Conservation (phyloP, 257 asterid genomes). For the Orobanche coerulescens region DNA sequence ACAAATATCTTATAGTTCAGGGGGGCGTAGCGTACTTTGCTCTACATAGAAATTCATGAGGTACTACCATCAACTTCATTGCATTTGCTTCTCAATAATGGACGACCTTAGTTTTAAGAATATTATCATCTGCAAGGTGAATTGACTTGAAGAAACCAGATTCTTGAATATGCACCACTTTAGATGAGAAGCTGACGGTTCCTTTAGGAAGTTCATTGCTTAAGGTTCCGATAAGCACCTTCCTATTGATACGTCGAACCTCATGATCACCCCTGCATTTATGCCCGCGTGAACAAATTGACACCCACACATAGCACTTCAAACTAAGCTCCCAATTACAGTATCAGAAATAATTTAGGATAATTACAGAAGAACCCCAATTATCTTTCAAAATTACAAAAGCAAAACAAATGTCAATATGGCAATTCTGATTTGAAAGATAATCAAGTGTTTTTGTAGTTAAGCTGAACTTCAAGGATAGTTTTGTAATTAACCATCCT, state of each 20-base stretch:
- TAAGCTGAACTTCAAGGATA: not conserved
- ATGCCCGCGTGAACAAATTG: not conserved
- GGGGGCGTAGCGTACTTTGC: too few species aligned
- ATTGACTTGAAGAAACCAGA: conserved; percentile 29
- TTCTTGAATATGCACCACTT: conserved; percentile 30
- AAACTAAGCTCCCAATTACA: too few species aligned
- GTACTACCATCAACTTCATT: too few species aligned
- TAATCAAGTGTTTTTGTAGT: too few species aligned
- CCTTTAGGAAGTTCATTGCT: conserved; percentile 31
- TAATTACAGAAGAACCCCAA: too few species aligned
- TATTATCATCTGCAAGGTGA: conserved; percentile 36
- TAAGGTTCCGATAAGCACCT: conserved; percentile 30
- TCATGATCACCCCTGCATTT: conserved; percentile 35
- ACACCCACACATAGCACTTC: not conserved
- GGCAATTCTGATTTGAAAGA: too few species aligned
- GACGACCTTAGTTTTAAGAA: conserved; percentile 34
- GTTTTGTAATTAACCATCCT: not conserved
- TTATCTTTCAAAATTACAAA: too few species aligned
- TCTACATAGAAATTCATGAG: too few species aligned
- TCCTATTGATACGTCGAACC: conserved; percentile 38
- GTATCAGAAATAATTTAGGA: too few species aligned
- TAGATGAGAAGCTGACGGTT: conserved; percentile 35
- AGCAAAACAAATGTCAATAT: too few species aligned
- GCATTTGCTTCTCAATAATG: not conserved
- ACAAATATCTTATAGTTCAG: too few species aligned